Base-by-base conservation (phyloP, 768 basidiomycete genomes). In the Mycena metata region DNA sequence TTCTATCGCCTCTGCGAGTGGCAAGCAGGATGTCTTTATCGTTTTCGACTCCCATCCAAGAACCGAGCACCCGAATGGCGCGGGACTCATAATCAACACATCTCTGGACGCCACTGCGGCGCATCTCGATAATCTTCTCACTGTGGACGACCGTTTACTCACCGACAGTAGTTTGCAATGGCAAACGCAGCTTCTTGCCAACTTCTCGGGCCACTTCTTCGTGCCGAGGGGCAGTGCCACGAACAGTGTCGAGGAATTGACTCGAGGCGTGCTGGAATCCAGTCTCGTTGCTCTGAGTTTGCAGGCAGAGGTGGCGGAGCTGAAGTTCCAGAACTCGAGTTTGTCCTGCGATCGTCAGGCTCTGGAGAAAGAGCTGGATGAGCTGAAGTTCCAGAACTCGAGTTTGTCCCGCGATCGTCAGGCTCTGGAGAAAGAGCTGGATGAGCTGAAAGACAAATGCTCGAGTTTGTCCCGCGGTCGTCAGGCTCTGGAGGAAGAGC, bases 41-140 rank as follows among this genome's bases (percentile, higher is more conserved):
- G 78, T 91, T 47, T 92, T 92, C 66, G 91, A 92, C 77, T 90
- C 90, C 3, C 91, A 91, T 73, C 84, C 89, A 7, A 83, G 91
- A 13, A 83, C 87, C 0, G 83, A 81, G 21, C 85, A 91, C 70
- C 87, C 90, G 0, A 67, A 83, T 35, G 91, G 91, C 8, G 85
- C 90, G 3, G 91, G 87, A 0, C 83, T 91, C 58, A 84, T 86
- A 42, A 78, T 91, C 67, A 86, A 82, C 71, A 77, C 82, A 1
- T 87, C 84, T 7, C 62, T 86, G 9, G 81, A 83, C 23, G 75
- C 70, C 6, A 80, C 85, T 1, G 85, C 87, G 3, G 56, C 70
- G 17, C 83, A 85, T 55, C 79, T 91, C 54, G 76, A 80, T 21
- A 73, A 81, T 0, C 81, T 90, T 42, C 78, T 91, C 39, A 82